Base-by-base conservation (phyloP, 768 basidiomycete species). In the Stropharia rugosoannulata region DNA sequence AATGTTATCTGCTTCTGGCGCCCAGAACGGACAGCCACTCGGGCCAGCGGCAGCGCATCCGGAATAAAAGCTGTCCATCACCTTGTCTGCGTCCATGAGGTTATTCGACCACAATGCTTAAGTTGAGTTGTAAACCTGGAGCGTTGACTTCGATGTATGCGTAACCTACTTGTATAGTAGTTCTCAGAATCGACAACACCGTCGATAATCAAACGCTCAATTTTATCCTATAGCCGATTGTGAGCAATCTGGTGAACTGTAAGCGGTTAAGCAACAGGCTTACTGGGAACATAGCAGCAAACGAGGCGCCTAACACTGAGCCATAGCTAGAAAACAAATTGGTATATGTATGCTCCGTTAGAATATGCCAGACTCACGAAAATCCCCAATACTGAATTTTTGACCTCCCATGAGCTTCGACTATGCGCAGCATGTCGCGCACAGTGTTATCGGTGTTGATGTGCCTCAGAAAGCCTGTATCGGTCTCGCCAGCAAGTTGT, bases 401-500 rank as follows among this genome's bases (percentile, higher is more conserved):
- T 1, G 66, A 57, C 18, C 57, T 49, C 11, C 72, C 72, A 57
- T 70, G 62, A 0, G 73, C 72, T 39, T 68, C 56, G 2, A 68
- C 66, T 39, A 76, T 75, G 18, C 55, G 59, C 19, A 76, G 45
- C 73, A 76, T 75, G 59, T 76, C 75, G 10, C 70, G 59, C 11
- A 73, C 74, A 2, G 70, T 71, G 45, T 72, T 63, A 3, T 73
- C 74, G 0, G 74, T 76, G 50, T 68, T 75, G 32, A 76, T 66
- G 55, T 70, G 67, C 15, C 54, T 45, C 37, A 75, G 54, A 53
- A 61, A 64, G 2, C 67, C 69, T 8, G 61, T 53, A 29, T 73
- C 68, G 25, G 63, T 62, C 37, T 72, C 66, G 19, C 56, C 60
- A 13, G 73, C 75, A 13, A 76, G 61, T 35, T 63, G 59, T 9